phyloP scores from a whole-genome alignment of 225 moss, liverwort and hornwort genomes.

The Marchantia paleacea region DNA sequence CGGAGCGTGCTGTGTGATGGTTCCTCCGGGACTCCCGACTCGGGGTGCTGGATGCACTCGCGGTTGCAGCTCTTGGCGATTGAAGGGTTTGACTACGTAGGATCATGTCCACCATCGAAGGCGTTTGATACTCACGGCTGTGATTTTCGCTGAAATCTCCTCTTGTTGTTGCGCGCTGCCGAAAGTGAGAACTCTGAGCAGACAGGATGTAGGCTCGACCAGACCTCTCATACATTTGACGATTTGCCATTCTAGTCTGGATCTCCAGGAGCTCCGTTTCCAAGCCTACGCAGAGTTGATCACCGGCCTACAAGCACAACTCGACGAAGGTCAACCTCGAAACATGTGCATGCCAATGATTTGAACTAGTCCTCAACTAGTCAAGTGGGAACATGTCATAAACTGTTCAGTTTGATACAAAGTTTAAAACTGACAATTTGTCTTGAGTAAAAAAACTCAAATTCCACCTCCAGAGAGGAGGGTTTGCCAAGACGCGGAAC shows the following conservation, averaged over 20 bases:
- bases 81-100: slow-evolving; percentile 38
- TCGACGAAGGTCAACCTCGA: not conserved
- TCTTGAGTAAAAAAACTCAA: not conserved
- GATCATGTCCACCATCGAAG: slow-evolving; percentile 48
- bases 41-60: not conserved
- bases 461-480: too few species aligned
- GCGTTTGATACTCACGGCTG: slow-evolving; percentile 46
- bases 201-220: slow-evolving; percentile 50
- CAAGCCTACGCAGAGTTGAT: slow-evolving; percentile 35
- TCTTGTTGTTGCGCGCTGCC: slow-evolving; percentile 44
- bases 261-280: slow-evolving; percentile 44
- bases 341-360: not conserved
- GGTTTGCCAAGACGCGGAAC: too few species aligned
- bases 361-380: not conserved
- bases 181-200: slow-evolving; percentile 49
- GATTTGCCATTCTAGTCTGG: slow-evolving; percentile 40
- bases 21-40: slow-evolving; percentile 8
- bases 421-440: not conserved
- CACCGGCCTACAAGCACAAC: slow-evolving; percentile 32
- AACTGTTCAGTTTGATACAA: not conserved
- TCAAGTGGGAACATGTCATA: not conserved
- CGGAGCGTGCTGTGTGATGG: not conserved
- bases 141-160: slow-evolving; percentile 7
- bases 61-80: slow-evolving; percentile 6
- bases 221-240: slow-evolving; percentile 46